Evolutionary conservation across 2,329 filamentous ascomycete genomes (phyloP).

Genomic region (Claviceps cyperi): DNA sequence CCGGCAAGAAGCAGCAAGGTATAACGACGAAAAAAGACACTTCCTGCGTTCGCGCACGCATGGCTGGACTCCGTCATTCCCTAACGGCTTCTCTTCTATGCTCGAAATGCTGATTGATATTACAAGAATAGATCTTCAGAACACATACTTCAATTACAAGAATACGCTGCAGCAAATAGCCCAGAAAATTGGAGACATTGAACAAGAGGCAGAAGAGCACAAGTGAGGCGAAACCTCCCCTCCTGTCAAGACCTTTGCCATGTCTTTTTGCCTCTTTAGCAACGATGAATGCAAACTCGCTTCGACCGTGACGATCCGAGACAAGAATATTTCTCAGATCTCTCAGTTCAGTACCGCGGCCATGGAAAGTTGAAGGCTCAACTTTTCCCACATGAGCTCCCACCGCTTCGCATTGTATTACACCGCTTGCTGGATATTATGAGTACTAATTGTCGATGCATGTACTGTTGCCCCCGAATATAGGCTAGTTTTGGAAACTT

Average conservation of each 20-base stretch:
- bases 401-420: background rate
- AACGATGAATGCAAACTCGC: background rate
- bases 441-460: background rate
- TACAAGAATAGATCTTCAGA: conserved; percentile 51
- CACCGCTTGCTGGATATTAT: background rate
- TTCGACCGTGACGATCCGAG: background rate
- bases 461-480: background rate
- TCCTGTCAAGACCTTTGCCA: background rate
- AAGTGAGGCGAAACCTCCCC: conserved; percentile 48
- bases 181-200: conserved; percentile 92
- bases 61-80: background rate
- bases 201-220: conserved; percentile 95
- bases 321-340: too few relatives aligned
- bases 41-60: background rate
- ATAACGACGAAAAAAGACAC: conserved; percentile 16
- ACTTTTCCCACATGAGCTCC: too few relatives aligned
- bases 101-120: background rate
- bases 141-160: conserved; percentile 66
- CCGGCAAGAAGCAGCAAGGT: conserved; percentile 65
- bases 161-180: conserved; percentile 78
- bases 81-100: background rate
- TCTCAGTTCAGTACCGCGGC: too few relatives aligned
- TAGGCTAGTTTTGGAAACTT: conserved; percentile 86
- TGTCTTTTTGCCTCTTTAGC: background rate
- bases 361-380: too few relatives aligned